A percentile compares a stretch with the other conserved stretches of the same genome.
phyloP scores from a whole-genome alignment of 164 flowering plant species.

The Tetracentron sinense region DNA sequence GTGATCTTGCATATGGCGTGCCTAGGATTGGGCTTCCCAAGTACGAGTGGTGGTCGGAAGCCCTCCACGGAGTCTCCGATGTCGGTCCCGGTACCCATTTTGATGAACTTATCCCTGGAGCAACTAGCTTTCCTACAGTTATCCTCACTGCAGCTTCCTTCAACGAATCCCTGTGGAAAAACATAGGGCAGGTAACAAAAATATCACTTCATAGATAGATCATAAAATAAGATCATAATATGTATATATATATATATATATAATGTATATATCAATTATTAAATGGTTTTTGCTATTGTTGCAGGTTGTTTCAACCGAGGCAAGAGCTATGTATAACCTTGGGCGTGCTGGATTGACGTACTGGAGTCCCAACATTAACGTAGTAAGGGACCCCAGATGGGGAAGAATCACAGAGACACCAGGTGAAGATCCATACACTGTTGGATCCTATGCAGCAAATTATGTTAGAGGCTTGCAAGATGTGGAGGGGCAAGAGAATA shows the following conservation, averaged over 20 bases:
- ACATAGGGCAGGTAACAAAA: conserved; percentile 29
- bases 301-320: conserved; percentile 18
- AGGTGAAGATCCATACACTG: conserved; percentile 19
- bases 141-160: conserved; percentile 31
- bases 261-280: too few species aligned
- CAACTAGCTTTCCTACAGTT: conserved; percentile 32
- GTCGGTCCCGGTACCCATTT: conserved; percentile 14
- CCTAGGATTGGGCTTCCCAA: conserved; percentile 15
- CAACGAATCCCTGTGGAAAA: conserved; percentile 28
- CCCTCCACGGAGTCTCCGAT: conserved; percentile 35
- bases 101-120: conserved; percentile 20
- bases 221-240: too few species aligned
- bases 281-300: too few species aligned
- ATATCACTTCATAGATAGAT: too few species aligned
- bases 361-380: conserved; percentile 27
- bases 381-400: conserved; percentile 25
- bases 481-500: conserved; percentile 7
- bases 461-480: conserved; percentile 24
- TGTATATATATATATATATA: too few species aligned
- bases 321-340: conserved; percentile 10
- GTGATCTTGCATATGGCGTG: conserved; percentile 11
- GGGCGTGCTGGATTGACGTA: conserved; percentile 11
- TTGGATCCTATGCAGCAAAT: conserved; percentile 11
- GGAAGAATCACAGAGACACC: conserved; percentile 21
- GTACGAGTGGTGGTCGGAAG: conserved; percentile 38